Conservation (phyloP, 768 basidiomycete species). For the Boletus sp. region DNA sequence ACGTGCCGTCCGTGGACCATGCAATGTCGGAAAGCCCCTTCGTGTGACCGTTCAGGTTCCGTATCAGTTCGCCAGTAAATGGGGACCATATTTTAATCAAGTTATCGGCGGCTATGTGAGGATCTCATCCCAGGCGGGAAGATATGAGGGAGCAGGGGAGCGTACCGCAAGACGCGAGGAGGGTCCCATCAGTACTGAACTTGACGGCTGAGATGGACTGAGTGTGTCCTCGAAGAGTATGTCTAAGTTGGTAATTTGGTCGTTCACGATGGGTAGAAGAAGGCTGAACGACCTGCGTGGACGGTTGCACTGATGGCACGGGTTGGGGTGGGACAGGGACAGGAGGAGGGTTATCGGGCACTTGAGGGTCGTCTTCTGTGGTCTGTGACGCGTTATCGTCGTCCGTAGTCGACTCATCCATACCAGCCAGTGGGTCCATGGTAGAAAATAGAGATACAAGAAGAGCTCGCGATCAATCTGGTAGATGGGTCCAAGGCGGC, state of each 20-base stretch:
- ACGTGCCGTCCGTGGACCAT: slow-evolving; percentile 80
- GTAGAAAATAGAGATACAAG: background rate
- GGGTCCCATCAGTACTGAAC: slow-evolving; percentile 85
- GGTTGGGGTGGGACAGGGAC: slow-evolving; percentile 37
- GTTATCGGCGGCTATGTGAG: slow-evolving; percentile 66
- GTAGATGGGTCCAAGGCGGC: background rate
- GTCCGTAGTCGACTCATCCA: slow-evolving; percentile 48
- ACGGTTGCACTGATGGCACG: slow-evolving; percentile 27
- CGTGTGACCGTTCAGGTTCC: slow-evolving; percentile 71
- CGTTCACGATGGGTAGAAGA: slow-evolving; percentile 37
- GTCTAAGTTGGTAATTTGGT: slow-evolving; percentile 68
- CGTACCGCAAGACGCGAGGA: slow-evolving; percentile 86
- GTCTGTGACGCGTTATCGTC: slow-evolving; percentile 75
- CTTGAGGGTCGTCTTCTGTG: slow-evolving; percentile 80
- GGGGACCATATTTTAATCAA: slow-evolving; percentile 82
- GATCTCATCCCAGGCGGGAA: background rate
- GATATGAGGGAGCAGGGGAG: slow-evolving; percentile 8
- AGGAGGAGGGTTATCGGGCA: slow-evolving; percentile 56
- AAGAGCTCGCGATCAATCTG: background rate
- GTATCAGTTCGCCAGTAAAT: slow-evolving; percentile 71
- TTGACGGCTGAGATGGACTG: slow-evolving; percentile 85
- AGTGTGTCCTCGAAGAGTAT: slow-evolving; percentile 73
- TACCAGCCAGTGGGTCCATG: slow-evolving; percentile 22
- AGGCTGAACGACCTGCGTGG: slow-evolving; percentile 31
- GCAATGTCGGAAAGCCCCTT: slow-evolving; percentile 86